A percentile compares a stretch with the other conserved stretches of the same genome.
Evolutionary conservation across 106 monocot genomes (phyloP).

Genomic region (Ottelia alismoides): DNA sequence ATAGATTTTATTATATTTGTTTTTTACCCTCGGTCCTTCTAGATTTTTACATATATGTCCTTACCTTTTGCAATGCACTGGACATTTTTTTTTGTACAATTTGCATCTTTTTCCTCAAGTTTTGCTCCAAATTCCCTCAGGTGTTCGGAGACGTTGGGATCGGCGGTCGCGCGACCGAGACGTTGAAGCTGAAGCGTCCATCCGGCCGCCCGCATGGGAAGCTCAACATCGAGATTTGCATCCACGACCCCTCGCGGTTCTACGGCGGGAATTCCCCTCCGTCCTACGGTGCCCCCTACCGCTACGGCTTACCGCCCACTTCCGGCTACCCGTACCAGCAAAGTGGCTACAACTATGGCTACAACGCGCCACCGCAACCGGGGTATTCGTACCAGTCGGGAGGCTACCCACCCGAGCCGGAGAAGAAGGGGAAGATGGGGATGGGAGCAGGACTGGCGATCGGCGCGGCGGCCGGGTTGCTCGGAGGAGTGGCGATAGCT

Average conservation of each 20-base stretch:
- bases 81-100: too few relatives aligned
- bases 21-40: too few relatives aligned
- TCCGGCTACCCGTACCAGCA: constrained; percentile 20
- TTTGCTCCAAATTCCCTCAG: too few relatives aligned
- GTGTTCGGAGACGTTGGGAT: constrained; percentile 41
- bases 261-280: constrained; percentile 14
- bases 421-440: constrained; percentile 61
- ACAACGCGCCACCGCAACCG: constrained; percentile 15
- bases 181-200: constrained; percentile 52
- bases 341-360: constrained; percentile 13
- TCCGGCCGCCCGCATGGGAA: constrained; percentile 60
- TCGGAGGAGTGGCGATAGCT: constrained; percentile 65
- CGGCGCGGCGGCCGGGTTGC: constrained; percentile 65
- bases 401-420: not conserved
- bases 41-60: constrained; percentile 56
- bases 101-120: too few relatives aligned
- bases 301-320: constrained; percentile 11
- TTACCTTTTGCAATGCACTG: constrained; percentile 33
- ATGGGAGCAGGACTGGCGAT: constrained; percentile 80
- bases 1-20: too few relatives aligned
- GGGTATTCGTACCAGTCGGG: constrained; percentile 6
- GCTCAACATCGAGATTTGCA: constrained; percentile 34
- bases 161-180: constrained; percentile 19
- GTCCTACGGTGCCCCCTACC: not conserved
- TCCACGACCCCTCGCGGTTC: too few relatives aligned